Conservation (phyloP, 2,329 filamentous ascomycete genomes). For the Pseudogymnoascus sp. region DNA sequence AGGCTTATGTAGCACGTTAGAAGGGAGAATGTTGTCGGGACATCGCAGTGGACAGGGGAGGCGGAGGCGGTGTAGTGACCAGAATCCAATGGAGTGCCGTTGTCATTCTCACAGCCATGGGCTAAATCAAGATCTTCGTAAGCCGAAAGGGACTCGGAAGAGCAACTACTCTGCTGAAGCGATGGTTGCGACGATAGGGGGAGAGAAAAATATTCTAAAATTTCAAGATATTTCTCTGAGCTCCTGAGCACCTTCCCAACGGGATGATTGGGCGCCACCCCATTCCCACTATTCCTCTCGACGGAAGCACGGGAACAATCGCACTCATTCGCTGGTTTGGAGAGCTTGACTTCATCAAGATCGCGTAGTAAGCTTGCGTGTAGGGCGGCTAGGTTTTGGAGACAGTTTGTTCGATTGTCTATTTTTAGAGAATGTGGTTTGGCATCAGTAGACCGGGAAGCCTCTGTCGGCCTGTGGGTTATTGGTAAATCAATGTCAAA, state of each 20-base stretch:
- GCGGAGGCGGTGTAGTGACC: not conserved
- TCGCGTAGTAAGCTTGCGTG: not conserved
- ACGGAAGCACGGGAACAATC: not conserved
- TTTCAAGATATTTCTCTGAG: not conserved
- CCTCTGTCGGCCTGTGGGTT: not conserved
- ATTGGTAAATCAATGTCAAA: not conserved
- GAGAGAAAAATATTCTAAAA: not conserved
- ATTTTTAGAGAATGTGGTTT: not conserved
- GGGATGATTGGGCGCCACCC: not conserved
- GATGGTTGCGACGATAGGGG: not conserved
- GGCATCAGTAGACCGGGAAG: not conserved
- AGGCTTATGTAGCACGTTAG: slow-evolving; percentile 2
- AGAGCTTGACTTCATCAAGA: slow-evolving; percentile 1
- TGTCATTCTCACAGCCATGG: not conserved
- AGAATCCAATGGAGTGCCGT: not conserved
- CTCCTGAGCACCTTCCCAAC: not conserved
- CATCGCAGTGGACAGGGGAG: not conserved
- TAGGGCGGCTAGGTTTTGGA: not conserved
- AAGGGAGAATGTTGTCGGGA: not conserved
- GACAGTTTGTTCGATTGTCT: not conserved
- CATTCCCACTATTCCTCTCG: not conserved
- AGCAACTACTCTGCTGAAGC: not conserved
- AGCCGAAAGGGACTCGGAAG: not conserved
- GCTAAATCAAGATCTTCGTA: not conserved
- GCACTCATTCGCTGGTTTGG: not conserved